Base-by-base conservation (phyloP, 805 yeast species). In the Ogataea ganodermae region DNA sequence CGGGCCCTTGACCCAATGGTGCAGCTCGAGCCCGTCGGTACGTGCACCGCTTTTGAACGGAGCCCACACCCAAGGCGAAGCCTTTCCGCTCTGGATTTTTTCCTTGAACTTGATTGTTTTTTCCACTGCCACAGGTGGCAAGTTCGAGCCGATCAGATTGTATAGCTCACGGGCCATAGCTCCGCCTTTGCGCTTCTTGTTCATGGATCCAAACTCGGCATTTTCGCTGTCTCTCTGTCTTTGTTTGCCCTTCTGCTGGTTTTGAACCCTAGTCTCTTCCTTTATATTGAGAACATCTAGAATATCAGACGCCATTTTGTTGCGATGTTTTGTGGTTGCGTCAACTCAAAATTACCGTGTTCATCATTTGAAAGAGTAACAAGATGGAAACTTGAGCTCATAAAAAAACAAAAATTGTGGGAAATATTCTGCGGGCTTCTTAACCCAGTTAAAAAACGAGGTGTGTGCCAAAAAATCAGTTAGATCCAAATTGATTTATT, bases 101-200 rank as follows among this genome's bases (percentile, higher is more conserved):
- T 83, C 88, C 53, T 84, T 85, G 60, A 83, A 83, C 52, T 80
- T 75, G 16, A 51, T 44, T n/a, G 69, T 66, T 44, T 71, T 72
- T 43, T 74, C 73, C n/a, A 77, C 78, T n/a, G 76, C 77, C 6
- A 78, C 79, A 0, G 98, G 91, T 1, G 99, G 97, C 1, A 96
- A 82, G 65, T 89, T 89, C 32, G 94, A 91, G 4, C 99, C 99
- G 33, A 94, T 72, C 44, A 95, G 74, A 54, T 86, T 86, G 66
- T 86, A 91, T 45, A 94, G 72, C 64, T 94, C 99, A 56, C 98
- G 78, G 52, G 88, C 91, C 80, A 92, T 86, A 21, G 96, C 96
- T 1, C 68, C 69, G 24, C 58, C 53, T 45, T 66, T 71, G 46
- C 67, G 69, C 57, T 65, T 67, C 51, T 71, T 69, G 42, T 38